phyloP scores from a whole-genome alignment of 1,284 basidiomycete species.

The Papiliotrema terrestris region DNA sequence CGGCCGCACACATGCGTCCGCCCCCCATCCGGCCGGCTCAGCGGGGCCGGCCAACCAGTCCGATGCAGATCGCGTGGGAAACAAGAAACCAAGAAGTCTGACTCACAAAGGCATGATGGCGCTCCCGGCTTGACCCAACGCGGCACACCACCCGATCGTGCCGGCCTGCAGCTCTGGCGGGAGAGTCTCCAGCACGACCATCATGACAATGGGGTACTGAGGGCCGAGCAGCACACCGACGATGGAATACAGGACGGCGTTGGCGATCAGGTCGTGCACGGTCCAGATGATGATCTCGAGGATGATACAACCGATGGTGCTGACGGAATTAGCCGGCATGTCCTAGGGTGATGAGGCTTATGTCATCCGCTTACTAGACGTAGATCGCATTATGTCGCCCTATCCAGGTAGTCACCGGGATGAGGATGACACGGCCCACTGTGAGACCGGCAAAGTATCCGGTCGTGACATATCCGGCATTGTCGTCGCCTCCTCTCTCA shows the following conservation, averaged over 20 bases:
- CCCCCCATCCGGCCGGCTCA: no score
- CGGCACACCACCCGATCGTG: conserved; percentile 60
- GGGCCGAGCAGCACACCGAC: conserved; percentile 56
- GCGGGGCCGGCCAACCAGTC: no score
- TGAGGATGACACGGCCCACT: conserved; percentile 37
- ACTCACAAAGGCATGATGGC: conserved; percentile 61
- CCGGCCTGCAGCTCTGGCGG: conserved; percentile 62
- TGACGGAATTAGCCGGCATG: conserved; percentile 2
- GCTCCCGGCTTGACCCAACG: conserved; percentile 63
- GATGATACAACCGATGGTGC: conserved; percentile 31
- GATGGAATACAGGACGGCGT: conserved; percentile 59
- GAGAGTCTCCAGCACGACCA: conserved; percentile 50
- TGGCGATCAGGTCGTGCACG: conserved; percentile 58
- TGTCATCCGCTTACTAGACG: conserved; percentile 29
- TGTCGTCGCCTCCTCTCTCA: conserved; percentile 35
- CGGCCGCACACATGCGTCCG: neutral
- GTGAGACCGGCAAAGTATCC: conserved; percentile 46
- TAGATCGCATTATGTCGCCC: conserved; percentile 37
- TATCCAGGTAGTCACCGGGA: conserved; percentile 39
- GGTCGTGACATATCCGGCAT: conserved; percentile 38
- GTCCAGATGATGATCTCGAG: conserved; percentile 64
- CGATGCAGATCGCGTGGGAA: no score
- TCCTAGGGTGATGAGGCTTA: neutral
- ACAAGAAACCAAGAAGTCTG: neutral
- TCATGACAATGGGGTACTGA: conserved; percentile 62